Conservation (phyloP, 768 basidiomycete species). For the Mycena maculata region DNA sequence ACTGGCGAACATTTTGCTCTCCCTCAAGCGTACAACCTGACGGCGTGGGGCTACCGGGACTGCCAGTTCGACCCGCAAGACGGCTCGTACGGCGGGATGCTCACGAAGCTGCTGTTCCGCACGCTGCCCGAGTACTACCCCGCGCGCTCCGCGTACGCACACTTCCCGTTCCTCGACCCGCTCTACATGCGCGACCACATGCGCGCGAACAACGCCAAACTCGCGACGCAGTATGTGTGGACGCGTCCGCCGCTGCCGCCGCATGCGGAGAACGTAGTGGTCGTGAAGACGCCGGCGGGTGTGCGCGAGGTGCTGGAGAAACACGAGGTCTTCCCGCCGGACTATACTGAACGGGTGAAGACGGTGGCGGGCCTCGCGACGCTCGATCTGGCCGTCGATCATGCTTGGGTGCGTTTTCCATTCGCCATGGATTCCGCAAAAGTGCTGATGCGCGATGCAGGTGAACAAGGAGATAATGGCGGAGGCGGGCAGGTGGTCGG, state of each 20-base stretch:
- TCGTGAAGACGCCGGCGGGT: constrained; percentile 46
- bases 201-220: constrained; percentile 40
- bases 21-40: constrained; percentile 72
- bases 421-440: not conserved
- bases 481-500: constrained; percentile 9
- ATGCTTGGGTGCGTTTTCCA: constrained; percentile 34
- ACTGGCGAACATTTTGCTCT: not conserved
- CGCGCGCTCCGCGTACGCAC: constrained; percentile 72
- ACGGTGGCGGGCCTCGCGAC: constrained; percentile 40
- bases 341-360: constrained; percentile 48
- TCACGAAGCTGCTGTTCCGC: constrained; percentile 78
- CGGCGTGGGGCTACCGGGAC: constrained; percentile 83
- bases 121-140: constrained; percentile 78
- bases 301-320: constrained; percentile 51
- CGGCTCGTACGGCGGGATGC: constrained; percentile 81
- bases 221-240: constrained; percentile 67
- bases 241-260: constrained; percentile 54
- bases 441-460: not conserved
- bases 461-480: constrained; percentile 7
- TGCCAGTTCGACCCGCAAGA: constrained; percentile 72
- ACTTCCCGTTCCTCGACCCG: constrained; percentile 86
- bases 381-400: constrained; percentile 38
- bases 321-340: constrained; percentile 44
- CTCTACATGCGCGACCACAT: constrained; percentile 56
- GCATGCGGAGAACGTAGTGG: constrained; percentile 33